Evolutionary conservation across 768 basidiomycete species (phyloP).

Genomic region (Tylopilus vinaceipallidus): DNA sequence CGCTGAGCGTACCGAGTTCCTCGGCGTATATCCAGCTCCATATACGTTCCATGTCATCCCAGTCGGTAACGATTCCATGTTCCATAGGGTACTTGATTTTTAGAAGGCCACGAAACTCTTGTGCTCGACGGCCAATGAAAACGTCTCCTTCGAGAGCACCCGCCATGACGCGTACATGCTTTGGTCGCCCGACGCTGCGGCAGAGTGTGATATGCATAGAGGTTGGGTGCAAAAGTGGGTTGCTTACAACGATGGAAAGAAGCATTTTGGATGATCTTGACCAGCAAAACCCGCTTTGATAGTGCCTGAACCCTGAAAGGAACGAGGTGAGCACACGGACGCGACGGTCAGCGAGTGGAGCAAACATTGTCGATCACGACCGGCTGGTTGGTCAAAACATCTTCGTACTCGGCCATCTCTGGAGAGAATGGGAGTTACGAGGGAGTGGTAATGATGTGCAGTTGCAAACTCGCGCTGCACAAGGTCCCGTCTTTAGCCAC

Average conservation of each 20-base stretch:
- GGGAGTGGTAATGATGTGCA: conserved; percentile 1
- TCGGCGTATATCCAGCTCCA: conserved; percentile 98
- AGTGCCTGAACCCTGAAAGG: conserved; percentile 87
- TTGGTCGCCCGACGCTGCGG: conserved; percentile 88
- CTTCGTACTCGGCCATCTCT: conserved; percentile 83
- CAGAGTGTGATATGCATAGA: conserved; percentile 20
- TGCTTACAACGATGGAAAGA: conserved; percentile 97
- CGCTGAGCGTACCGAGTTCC: conserved; percentile 91
- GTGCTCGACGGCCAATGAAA: conserved; percentile 93
- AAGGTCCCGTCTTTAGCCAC: conserved; percentile 17
- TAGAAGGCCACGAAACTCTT: conserved; percentile 91
- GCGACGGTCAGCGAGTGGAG: conserved; percentile 20
- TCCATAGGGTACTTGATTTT: conserved; percentile 99
- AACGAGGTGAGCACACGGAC: conserved; percentile 25
- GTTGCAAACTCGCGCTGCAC: conserved; percentile 4
- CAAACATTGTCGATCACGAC: conserved; percentile 98
- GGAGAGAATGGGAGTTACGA: conserved; percentile 4
- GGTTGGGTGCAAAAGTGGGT: conserved; percentile 28
- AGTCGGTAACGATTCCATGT: conserved; percentile 98
- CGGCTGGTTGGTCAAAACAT: conserved; percentile 96
- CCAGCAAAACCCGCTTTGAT: conserved; percentile 99
- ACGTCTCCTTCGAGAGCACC: conserved; percentile 95
- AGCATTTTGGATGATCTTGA: conserved; percentile 98
- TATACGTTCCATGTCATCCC: conserved; percentile 99
- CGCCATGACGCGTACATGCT: conserved; percentile 97